Percentiles rank a stretch among this genome's conserved stretches.
Conservation (phyloP, 306 rosid species). For the Cucurbita maxima region DNA sequence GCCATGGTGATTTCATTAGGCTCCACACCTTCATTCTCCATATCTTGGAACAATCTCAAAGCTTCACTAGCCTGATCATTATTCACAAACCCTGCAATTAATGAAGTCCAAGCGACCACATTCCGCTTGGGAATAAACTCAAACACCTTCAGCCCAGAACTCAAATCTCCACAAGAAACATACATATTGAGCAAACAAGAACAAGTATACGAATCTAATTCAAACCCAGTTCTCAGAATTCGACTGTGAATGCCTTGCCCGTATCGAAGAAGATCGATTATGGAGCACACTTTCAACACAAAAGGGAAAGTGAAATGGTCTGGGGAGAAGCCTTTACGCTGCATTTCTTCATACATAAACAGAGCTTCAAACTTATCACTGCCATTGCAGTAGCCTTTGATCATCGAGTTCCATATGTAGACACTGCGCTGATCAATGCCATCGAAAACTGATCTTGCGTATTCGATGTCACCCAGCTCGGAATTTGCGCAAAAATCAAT, state of each 20-base stretch:
- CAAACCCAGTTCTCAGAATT: slow-evolving; percentile 50
- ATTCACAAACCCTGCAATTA: slow-evolving; percentile 47
- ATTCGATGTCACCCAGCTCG: slow-evolving; percentile 34
- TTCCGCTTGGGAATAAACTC: slow-evolving; percentile 48
- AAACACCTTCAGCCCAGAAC: slow-evolving; percentile 34
- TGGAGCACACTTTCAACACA: slow-evolving; percentile 45
- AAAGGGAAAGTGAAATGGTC: slow-evolving; percentile 69
- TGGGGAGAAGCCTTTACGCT: slow-evolving; percentile 34
- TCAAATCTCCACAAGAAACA: slow-evolving; percentile 26
- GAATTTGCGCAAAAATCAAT: slow-evolving; percentile 48
- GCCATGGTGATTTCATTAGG: slow-evolving; percentile 69
- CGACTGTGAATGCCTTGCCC: slow-evolving; percentile 48
- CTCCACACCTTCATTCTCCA: slow-evolving; percentile 30
- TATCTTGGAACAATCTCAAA: slow-evolving; percentile 32
- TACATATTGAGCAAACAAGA: slow-evolving; percentile 52
- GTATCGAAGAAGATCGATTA: slow-evolving; percentile 6
- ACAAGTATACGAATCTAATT: slow-evolving; percentile 32
- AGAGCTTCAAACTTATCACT: slow-evolving; percentile 30
- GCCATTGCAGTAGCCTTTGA: slow-evolving; percentile 41
- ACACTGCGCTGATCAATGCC: slow-evolving; percentile 34
- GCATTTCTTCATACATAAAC: slow-evolving; percentile 38
- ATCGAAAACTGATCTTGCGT: slow-evolving; percentile 33
- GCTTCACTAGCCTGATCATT: slow-evolving; percentile 21
- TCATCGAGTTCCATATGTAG: slow-evolving; percentile 68
- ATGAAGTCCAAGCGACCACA: slow-evolving; percentile 72